A percentile compares a stretch with the other conserved stretches of the same genome.
Conservation (phyloP, 2,329 filamentous ascomycete genomes). For the Fusarium zealandicum region DNA sequence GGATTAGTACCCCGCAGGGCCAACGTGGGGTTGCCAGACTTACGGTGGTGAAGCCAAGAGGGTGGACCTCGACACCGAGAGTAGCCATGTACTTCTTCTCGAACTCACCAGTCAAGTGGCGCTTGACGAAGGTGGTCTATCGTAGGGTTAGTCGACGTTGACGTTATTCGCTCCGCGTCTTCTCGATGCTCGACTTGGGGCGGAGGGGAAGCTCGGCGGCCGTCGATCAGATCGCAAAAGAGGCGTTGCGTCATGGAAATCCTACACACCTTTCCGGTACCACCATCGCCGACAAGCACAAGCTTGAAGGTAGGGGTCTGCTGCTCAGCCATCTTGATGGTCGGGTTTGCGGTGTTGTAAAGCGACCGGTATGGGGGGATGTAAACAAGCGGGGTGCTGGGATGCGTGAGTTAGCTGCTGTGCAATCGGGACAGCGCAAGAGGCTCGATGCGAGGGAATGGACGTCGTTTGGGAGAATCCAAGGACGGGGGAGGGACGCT, state of each 20-base stretch:
- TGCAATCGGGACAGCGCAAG: conserved; percentile 24
- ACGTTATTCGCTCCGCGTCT: conserved; percentile 16
- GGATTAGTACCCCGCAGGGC: conserved; percentile 40
- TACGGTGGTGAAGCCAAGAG: conserved; percentile 97
- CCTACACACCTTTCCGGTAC: conserved; percentile 89
- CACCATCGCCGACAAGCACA: conserved; percentile 98
- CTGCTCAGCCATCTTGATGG: conserved; percentile 67
- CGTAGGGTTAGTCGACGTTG: conserved; percentile 33
- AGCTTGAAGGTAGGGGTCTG: conserved; percentile 93
- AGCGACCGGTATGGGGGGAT: conserved; percentile 46
- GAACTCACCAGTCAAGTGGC: conserved; percentile 99
- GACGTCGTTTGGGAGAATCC: conserved; percentile 23
- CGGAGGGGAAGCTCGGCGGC: conserved; percentile 34
- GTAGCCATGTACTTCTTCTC: conserved; percentile 99
- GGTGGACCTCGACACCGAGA: conserved; percentile 98
- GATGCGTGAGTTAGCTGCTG: conserved; percentile 46
- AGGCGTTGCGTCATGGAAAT: conserved; percentile 29
- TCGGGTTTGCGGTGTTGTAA: conserved; percentile 31
- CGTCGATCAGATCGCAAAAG: conserved; percentile 33
- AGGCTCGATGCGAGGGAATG: conserved; percentile 17
- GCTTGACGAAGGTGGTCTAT: conserved; percentile 99
- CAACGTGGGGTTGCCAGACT: conserved; percentile 52
- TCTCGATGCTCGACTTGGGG: conserved; percentile 27
- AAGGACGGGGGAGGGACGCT: conserved; percentile 24
- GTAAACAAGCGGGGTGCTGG: conserved; percentile 58